Percentiles rank a stretch among this genome's conserved stretches.
Evolutionary conservation across 1,139 yeast genomes (phyloP).

Genomic region (Zygosaccharomyces pseudobailii): DNA sequence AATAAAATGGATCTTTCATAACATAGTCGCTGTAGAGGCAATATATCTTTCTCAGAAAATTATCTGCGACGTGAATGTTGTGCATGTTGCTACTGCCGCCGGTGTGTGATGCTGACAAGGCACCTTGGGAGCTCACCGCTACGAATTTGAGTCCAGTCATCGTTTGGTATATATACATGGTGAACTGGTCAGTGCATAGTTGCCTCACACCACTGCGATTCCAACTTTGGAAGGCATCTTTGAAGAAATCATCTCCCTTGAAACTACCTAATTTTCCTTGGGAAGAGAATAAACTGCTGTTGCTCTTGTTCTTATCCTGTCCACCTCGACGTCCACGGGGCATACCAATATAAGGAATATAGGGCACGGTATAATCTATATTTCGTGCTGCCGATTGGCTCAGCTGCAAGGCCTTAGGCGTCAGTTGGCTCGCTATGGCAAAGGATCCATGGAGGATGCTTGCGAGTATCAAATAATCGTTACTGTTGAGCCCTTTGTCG

Average conservation of each 20-base stretch:
- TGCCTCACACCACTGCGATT: slow-evolving; percentile 32
- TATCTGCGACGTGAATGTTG: slow-evolving; percentile 43
- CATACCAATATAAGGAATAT: slow-evolving; percentile 26
- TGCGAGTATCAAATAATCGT: slow-evolving; percentile 86
- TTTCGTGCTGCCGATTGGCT: slow-evolving; percentile 12
- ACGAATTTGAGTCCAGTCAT: slow-evolving; percentile 67
- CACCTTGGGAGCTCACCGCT: slow-evolving; percentile 46
- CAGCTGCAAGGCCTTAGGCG: slow-evolving; percentile 49
- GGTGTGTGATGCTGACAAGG: slow-evolving; percentile 19
- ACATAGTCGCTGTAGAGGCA: slow-evolving; percentile 79
- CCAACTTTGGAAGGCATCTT: slow-evolving; percentile 30
- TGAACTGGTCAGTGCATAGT: slow-evolving; percentile 58
- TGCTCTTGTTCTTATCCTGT: slow-evolving; percentile 7
- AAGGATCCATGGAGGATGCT: slow-evolving; percentile 95
- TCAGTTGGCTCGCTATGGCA: slow-evolving; percentile 80
- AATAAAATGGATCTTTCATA: slow-evolving; percentile 93
- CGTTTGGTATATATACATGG: slow-evolving; percentile 59
- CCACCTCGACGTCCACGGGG: slow-evolving; percentile 5
- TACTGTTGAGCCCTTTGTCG: slow-evolving; percentile 55
- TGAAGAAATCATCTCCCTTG: slow-evolving; percentile 33
- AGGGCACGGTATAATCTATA: slow-evolving; percentile 21
- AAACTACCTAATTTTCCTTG: slow-evolving; percentile 26
- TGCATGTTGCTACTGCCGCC: slow-evolving; percentile 12
- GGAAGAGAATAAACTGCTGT: slow-evolving; percentile 1
- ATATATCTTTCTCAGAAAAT: slow-evolving; percentile 56